Conservation (phyloP, 1,139 yeast species). For the Keqinozyma sinolaborantium region DNA sequence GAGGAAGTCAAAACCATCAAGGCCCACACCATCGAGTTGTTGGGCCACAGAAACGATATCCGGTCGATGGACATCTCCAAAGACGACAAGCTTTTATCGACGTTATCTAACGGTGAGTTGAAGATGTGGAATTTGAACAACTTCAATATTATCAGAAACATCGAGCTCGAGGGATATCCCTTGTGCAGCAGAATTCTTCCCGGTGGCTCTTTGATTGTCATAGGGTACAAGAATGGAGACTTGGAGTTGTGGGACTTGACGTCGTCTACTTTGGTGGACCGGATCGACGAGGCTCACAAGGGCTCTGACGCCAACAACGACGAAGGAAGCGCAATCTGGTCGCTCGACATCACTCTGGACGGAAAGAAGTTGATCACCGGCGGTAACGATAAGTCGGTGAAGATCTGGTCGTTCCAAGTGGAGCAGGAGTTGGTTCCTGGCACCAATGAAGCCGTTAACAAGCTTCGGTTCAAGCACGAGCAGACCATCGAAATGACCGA, state of each 20-base stretch:
- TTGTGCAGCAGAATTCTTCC: conserved; percentile 81
- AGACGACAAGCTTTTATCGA: conserved; percentile 77
- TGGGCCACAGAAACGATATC: conserved; percentile 89
- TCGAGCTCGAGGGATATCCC: conserved; percentile 74
- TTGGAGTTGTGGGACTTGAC: conserved; percentile 85
- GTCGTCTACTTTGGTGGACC: conserved; percentile 68
- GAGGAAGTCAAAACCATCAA: conserved; percentile 38
- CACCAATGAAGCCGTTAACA: conserved; percentile 49
- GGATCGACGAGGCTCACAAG: conserved; percentile 68
- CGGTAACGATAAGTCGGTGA: conserved; percentile 86
- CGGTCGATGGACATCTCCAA: conserved; percentile 84
- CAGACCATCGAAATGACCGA: conserved; percentile 84
- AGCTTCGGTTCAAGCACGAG: conserved; percentile 63
- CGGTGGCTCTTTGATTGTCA: conserved; percentile 81
- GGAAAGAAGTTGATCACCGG: conserved; percentile 88
- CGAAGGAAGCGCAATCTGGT: conserved; percentile 80
- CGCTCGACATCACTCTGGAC: conserved; percentile 80
- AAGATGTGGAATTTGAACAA: conserved; percentile 86
- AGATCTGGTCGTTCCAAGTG: conserved; percentile 82
- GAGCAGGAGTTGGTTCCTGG: conserved; percentile 70
- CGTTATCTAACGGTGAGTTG: conserved; percentile 86
- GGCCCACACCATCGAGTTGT: conserved; percentile 58
- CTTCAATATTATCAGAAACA: conserved; percentile 74
- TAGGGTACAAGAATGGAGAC: conserved; percentile 89
- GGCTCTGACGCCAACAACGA: conserved; percentile 19